Base-by-base conservation (phyloP, 169 alveolate genomes). In the Blepharisma undulans region DNA sequence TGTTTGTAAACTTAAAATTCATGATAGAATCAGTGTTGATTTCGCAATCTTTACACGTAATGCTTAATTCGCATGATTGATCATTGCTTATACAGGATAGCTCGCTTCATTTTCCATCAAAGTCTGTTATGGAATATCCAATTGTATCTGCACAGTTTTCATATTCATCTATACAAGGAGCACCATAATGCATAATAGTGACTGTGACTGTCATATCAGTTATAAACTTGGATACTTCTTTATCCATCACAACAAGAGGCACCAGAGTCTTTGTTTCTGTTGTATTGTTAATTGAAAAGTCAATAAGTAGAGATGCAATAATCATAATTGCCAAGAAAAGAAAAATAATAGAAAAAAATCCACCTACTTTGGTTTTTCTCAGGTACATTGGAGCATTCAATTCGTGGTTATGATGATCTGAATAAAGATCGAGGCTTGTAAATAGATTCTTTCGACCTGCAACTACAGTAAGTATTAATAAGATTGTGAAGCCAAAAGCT, bases 321-420 rank as follows among this genome's bases (percentile, higher is more conserved):
- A 84, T 18, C 33, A 60, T 10, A 12, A 36, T 48, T 18, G 90
- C 90, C 12, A 27, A 10, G 34, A 60, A 16, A 14, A 84, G 84
- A 87, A 87, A 87, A 36, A 87, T 29, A 27, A 87, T 21, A 25
- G 91, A 72, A 29, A 22, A 87, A 72, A 61, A 74, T 7, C 91
- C 91, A 8, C 91, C 91, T 14, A 72, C 16, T 21, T 14, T 25
- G 19, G 84, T 87, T 72, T 87, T 87, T n/a, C 21, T 66, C 30
- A 87, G 12, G n/a, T 87, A 72, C 84, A 87, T 29, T 21, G 91
- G 91, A 12, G 12, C 34, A 19, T 27, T n/a, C 14, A 22, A 16
- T 25, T 87, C 29, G 32, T 87, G 74, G 32, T 87, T 87, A 36
- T 87, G 91, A 60, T 18, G 16, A 80, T 80, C 25, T 18, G 88